Base-by-base conservation (phyloP, 2,329 filamentous ascomycete genomes). In the Verticillium alfalfae region DNA sequence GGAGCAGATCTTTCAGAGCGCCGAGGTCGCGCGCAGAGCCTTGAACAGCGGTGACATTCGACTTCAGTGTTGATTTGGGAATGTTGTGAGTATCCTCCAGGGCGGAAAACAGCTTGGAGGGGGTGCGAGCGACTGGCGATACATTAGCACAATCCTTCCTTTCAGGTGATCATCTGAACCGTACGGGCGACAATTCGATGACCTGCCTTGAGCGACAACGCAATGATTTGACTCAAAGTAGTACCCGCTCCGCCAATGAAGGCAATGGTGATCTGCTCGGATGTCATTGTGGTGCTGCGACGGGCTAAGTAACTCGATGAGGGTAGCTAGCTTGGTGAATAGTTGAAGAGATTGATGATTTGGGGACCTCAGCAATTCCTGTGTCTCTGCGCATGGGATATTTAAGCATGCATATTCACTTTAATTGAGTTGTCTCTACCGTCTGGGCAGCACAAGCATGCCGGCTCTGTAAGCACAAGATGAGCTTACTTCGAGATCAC, bases 61-160 rank as follows among this genome's bases (percentile, higher is more conserved):
- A 13, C 3, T 52, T 18, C 5, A 63, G 54, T 2, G 41, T 18
- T 0, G 34, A 12, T 18, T 57, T 12, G 6, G 61, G 37, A 0
- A 60, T 41, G 36, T 37, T 13, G 13, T 37, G 36, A 13, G 36
- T 37, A 13, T 9, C 4, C 2, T 34, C 26, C 34, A 62, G 58
- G 3, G 60, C n/a, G n/a, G 39, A 34, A 4, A 34, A n/a, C 6
- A 60, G 38, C 26, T 63, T 63, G 1, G 55, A 26, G 16, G 55
- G 22, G 26, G 41, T 52, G 45, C 61, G 61, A 7, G 57, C 61
- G 15, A 63, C 61, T 63, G 26, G 5, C 26, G 26, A 13, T 6
- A 12, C 18, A 5, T 34, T 38, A 49, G 34, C 49, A 15, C n/a
- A 31, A 16, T 6, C 5, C 8, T 5, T 22, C 10, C 38, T 9